Conservation (phyloP, 2,329 filamentous ascomycete species). For the Onygena corvina region DNA sequence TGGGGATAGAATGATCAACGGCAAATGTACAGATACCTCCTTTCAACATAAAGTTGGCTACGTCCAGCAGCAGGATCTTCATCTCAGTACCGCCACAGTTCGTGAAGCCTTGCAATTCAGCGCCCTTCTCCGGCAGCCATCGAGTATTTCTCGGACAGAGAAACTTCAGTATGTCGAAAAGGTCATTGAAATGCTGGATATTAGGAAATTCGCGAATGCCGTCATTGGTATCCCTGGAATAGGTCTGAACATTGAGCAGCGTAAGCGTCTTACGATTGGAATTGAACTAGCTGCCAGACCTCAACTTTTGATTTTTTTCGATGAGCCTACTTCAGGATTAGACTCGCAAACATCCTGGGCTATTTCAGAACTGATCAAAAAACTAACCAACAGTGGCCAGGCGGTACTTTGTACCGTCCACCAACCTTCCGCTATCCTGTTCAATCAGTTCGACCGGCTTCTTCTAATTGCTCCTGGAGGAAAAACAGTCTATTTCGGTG, state of each 20-base stretch:
- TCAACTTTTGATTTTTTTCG: conserved; percentile 75
- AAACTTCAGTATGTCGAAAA: conserved; percentile 82
- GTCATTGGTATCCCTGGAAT: conserved; percentile 83
- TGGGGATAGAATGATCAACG: conserved; percentile 73
- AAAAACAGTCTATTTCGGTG: conserved; percentile 56
- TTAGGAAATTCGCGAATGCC: conserved; percentile 81
- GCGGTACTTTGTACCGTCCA: conserved; percentile 96
- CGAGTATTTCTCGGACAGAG: conserved; percentile 55
- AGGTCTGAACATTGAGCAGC: conserved; percentile 55
- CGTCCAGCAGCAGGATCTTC: conserved; percentile 70
- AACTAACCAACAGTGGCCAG: conserved; percentile 79
- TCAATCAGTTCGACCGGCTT: conserved; percentile 65
- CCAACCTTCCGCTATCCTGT: conserved; percentile 86
- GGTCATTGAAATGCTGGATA: conserved; percentile 80
- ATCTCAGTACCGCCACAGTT: conserved; percentile 71
- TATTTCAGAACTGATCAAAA: conserved; percentile 75
- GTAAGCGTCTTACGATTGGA: conserved; percentile 79
- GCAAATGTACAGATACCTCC: conserved; percentile 54
- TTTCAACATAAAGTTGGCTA: conserved; percentile 82
- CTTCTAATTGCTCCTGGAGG: conserved; percentile 54
- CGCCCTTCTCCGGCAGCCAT: conserved; percentile 72
- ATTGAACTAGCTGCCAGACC: conserved; percentile 91
- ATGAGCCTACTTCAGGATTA: conserved; percentile 87
- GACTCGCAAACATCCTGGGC: conserved; percentile 91
- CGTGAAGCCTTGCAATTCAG: conserved; percentile 80